Evolutionary conservation across 1,284 basidiomycete genomes (phyloP), one percentile per base, ranked within the genome.

Genomic region (Agaricales sp.): DNA sequence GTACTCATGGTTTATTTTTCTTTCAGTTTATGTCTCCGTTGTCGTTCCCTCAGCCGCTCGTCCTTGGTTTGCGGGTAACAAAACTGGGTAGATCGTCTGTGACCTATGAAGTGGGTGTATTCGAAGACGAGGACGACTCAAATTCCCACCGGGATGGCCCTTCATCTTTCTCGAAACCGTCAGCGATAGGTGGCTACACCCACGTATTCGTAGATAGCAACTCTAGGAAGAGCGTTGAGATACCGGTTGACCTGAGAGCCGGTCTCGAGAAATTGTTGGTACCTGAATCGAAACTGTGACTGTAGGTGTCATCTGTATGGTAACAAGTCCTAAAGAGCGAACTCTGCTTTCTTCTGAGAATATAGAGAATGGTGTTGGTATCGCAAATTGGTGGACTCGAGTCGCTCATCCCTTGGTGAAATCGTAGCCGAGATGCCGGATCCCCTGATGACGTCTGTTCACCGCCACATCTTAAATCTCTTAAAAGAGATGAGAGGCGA

Each of bases 131-230:
- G 1, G 57, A 63, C 37, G 67, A 75, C 18, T 43, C 16, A 8
- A 6, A 18, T 16, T 11, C 44, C 6, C 20, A 6, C 13, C 13
- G 18, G 19, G 22, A 45, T 13, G 18, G 13, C 11, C 11, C 13
- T 8, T 6, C 14, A 18, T 21, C 12, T 16, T 21, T 21, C 12
- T 22, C 18, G 20, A 30, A 53, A 3, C 74, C 77, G 0, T 73
- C 74, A 3, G 84, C 80, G 2, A 82, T 88, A 2, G 86, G 84
- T 2, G 84, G 83, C 2, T 87, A 87, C 51, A 87, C 83, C 0
- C 86, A 88, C 61, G 86, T 88, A n/a, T 88, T 87, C 57, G 86
- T 88, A 2, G 75, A 78, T 20, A 73, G 70, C 39, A 54, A 58
- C 50, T 72, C 69, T 37, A 65, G 85, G 41, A 79, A 74, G 63